phyloP scores from a whole-genome alignment of 352 stramenopile species.

The Pilasporangium apinafurcum region DNA sequence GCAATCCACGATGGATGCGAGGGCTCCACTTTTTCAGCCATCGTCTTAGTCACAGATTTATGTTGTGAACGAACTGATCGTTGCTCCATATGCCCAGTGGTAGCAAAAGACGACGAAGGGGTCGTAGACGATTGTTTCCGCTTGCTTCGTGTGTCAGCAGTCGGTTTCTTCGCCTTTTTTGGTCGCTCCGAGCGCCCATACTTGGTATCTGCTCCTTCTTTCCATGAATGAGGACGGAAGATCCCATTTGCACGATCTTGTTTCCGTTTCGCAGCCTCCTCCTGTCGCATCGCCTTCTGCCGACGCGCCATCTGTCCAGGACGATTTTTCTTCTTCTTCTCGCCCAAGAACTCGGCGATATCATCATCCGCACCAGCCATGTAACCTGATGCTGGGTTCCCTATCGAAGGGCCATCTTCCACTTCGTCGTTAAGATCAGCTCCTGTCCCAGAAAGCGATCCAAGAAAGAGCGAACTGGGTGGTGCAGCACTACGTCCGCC shows the following conservation, averaged over 20 bases:
- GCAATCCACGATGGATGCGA: conserved; percentile 70
- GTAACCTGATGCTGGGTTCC: conserved; percentile 6
- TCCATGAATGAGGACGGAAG: conserved; percentile 21
- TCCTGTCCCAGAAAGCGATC: conserved; percentile 53
- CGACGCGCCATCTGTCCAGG: conserved; percentile 69
- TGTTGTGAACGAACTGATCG: too few relatives aligned
- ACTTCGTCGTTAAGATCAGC: conserved; percentile 19
- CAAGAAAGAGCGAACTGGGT: conserved; percentile 69
- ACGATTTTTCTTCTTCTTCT: conserved; percentile 84
- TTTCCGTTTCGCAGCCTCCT: conserved; percentile 45
- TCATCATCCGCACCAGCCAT: conserved; percentile 65
- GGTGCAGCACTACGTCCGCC: conserved; percentile 45
- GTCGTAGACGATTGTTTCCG: too few relatives aligned
- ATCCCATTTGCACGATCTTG: conserved; percentile 36
- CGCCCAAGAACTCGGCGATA: conserved; percentile 79
- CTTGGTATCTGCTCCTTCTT: conserved; percentile 23
- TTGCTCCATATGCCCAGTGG: too few relatives aligned
- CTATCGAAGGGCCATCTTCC: conserved; percentile 10
- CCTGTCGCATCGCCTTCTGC: conserved; percentile 69
- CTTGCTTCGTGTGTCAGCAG: conserved; percentile 10
- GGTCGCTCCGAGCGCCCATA: conserved; percentile 72
- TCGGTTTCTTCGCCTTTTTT: conserved; percentile 55
- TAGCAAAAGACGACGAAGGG: too few relatives aligned
- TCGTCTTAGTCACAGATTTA: not conserved
- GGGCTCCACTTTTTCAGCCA: conserved; percentile 10